Base-by-base conservation (phyloP, 495 filamentous ascomycete genomes). In the Penicillium crystallinum region DNA sequence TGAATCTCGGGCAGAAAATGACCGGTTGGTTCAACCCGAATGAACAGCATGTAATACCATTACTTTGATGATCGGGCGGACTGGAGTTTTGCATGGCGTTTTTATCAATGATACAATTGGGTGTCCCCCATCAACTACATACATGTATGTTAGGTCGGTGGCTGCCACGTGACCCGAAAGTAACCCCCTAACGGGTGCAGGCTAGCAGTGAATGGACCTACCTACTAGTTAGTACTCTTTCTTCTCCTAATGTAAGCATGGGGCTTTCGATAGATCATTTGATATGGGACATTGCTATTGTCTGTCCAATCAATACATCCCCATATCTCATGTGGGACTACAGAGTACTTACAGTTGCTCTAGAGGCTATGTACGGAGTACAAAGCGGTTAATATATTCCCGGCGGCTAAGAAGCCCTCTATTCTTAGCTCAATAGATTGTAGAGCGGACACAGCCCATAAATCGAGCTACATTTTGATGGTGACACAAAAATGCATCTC, bases 1-100 rank as follows among this genome's bases (percentile, higher is more conserved):
- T 38, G 82, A 92, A 69, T 71, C 93, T 48, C 86, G 84, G 58
- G 90, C 95, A 6, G 89, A 91, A 57, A 97, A 97, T 72, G 90
- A 77, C 55, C 67, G 77, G 46, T 62, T 53, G 62, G 41, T 53
- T 39, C 34, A 27, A 52, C 33, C 21, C 30, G 49, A 52, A 19
- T 44, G 22, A 39, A 44, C 39, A 34, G 40, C 45, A 41, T 65
- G 54, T 65, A 65, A 55, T 48, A 62, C 29, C 55, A 62, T 37
- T 59, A 47, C 44, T 35, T 59, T 65, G 38, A 65, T 35, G 62
- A 65, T 44, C 54, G 19, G 53, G 61, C 23, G 56, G 49, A 54
- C 30, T 53, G 62, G 62, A 60, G 62, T 60, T 63, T 37, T 33
- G 47, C 46, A 48, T 48, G 34, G 46, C 46, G 31, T 48, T 48